A percentile compares a stretch with the other conserved stretches of the same genome.
These are phyloP conservation scores for Leptographium procerum DNA, from an alignment of 2,329 filamentous ascomycete genomes.

Conservation along the genomic window DNA sequence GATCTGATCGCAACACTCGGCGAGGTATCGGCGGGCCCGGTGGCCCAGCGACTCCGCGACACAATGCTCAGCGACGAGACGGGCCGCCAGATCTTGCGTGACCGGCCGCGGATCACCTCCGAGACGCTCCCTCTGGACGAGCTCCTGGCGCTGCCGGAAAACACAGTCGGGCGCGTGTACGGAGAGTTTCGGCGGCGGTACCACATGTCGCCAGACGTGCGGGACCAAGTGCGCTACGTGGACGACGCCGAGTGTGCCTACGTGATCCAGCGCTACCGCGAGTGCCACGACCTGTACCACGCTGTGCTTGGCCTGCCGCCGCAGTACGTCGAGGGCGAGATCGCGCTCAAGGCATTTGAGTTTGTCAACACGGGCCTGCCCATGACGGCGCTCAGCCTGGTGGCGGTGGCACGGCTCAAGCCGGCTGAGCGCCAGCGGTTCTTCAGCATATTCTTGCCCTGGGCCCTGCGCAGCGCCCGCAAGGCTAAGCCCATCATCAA, in stretches of 20 bases:
- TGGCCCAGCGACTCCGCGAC: conserved; percentile 81
- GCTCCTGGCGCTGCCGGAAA: conserved; percentile 60
- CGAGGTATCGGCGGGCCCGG: conserved; percentile 87
- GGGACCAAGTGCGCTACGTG: conserved; percentile 73
- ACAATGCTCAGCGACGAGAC: conserved; percentile 80
- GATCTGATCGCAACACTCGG: conserved; percentile 92
- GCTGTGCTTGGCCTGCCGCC: conserved; percentile 86
- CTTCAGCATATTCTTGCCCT: conserved; percentile 67
- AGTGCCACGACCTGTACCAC: conserved; percentile 97
- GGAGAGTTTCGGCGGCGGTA: conserved; percentile 88
- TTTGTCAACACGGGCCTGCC: conserved; percentile 89
- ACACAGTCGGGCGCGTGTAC: conserved; percentile 72
- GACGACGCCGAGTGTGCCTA: conserved; percentile 94
- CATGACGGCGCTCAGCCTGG: conserved; percentile 83
- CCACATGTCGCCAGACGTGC: conserved; percentile 84
- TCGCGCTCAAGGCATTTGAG: conserved; percentile 96
- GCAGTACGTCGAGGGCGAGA: conserved; percentile 85
- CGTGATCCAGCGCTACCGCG: conserved; percentile 95
- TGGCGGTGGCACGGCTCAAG: conserved; percentile 80
- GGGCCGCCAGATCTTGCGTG: conserved; percentile 81
- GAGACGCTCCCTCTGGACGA: conserved; percentile 52
- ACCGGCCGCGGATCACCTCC: conserved; percentile 80
- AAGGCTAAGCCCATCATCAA: conserved; percentile 75
- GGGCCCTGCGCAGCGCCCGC: conserved; percentile 78
- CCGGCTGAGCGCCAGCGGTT: conserved; percentile 67